A percentile compares a stretch with the other conserved stretches of the same genome.
phyloP scores from a whole-genome alignment of 139 green algal species.

The Closterium sp. region DNA sequence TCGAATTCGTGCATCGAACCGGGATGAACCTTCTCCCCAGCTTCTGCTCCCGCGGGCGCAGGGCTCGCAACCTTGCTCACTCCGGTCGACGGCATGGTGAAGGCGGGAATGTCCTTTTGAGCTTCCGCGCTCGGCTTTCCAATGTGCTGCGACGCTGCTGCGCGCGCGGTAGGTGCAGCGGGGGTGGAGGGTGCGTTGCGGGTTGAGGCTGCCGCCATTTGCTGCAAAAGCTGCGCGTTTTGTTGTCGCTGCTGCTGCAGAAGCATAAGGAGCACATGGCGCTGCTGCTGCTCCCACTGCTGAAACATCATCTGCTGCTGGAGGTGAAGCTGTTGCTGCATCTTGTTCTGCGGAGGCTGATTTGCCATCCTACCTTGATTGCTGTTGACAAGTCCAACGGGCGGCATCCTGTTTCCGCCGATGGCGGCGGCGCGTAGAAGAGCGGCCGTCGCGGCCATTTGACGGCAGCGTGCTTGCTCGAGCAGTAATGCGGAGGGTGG shows the following conservation, averaged over 20 bases:
- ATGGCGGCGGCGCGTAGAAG: background rate
- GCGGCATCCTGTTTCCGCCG: background rate
- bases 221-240: background rate
- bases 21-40: background rate
- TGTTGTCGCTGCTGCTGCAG: background rate
- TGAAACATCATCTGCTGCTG: background rate
- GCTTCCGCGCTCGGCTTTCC: background rate
- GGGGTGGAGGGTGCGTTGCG: background rate
- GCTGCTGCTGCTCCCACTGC: background rate
- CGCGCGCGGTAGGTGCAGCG: background rate
- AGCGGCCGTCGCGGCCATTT: background rate
- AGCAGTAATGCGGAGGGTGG: background rate
- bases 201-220: background rate
- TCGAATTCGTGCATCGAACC: background rate
- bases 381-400: background rate
- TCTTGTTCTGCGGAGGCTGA: background rate
- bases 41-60: too few relatives aligned
- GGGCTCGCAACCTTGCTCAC: background rate
- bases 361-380: background rate
- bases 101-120: background rate
- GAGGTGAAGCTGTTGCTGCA: background rate
- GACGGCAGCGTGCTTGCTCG: background rate
- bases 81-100: background rate
- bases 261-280: background rate
- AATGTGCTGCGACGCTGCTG: background rate